A percentile compares a stretch with the other conserved stretches of the same genome.
phyloP scores from a whole-genome alignment of 768 basidiomycete species.

The Pulveroboletus sp. region DNA sequence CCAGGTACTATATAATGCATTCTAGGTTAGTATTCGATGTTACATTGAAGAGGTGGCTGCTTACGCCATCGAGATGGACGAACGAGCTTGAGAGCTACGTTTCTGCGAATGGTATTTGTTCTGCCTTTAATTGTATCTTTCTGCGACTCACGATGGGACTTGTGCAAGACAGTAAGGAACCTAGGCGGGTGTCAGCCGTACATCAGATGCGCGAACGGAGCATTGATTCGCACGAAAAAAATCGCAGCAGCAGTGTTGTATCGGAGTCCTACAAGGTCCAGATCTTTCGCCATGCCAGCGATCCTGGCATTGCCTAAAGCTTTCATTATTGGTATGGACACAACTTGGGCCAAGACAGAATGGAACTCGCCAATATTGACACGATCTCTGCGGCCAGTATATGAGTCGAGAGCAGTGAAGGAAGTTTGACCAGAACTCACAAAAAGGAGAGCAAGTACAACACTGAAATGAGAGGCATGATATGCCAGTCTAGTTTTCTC shows the following conservation, averaged over 20 bases:
- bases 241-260: constrained; percentile 39
- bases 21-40: constrained; percentile 3
- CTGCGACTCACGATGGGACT: constrained; percentile 35
- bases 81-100: constrained; percentile 34
- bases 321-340: constrained; percentile 2
- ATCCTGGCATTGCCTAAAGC: constrained; percentile 40
- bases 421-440: constrained; percentile 22
- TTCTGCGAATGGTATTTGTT: constrained; percentile 19
- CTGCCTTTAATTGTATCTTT: neutral
- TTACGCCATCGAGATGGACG: constrained; percentile 35
- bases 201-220: neutral
- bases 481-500: constrained; percentile 40
- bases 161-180: constrained; percentile 37
- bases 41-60: neutral
- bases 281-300: constrained; percentile 43
- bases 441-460: constrained; percentile 42
- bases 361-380: constrained; percentile 39
- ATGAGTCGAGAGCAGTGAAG: neutral
- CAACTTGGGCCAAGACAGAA: neutral
- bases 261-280: constrained; percentile 33
- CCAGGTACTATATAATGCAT: constrained; percentile 31
- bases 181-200: constrained; percentile 14
- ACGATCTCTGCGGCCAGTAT: constrained; percentile 35
- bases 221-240: constrained; percentile 31
- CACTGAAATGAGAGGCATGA: constrained; percentile 39